Conservation (phyloP, 345 rosid genomes). For the Angophora floribunda region DNA sequence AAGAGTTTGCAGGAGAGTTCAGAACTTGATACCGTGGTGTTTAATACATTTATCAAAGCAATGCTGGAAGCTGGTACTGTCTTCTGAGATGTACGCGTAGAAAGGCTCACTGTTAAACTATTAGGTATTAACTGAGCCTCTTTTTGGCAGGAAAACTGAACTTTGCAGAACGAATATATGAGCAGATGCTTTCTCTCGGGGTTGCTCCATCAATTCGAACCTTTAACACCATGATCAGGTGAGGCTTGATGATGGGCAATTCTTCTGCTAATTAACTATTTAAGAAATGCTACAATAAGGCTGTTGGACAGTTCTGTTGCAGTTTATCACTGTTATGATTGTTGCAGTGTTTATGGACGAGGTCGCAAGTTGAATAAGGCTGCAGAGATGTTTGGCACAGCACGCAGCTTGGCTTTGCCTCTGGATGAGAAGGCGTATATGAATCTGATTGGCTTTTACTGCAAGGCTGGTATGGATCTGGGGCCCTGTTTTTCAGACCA, state of each 20-base stretch:
- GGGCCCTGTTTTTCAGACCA: background rate
- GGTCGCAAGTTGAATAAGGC: constrained; percentile 57
- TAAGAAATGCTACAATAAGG: background rate
- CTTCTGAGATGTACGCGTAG: background rate
- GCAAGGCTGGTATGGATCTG: constrained; percentile 57
- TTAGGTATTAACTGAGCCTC: background rate
- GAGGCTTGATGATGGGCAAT: background rate
- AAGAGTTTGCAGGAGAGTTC: constrained; percentile 24
- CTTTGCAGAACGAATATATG: constrained; percentile 51
- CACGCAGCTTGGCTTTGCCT: constrained; percentile 29
- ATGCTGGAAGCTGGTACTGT: constrained; percentile 73
- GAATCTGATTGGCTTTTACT: constrained; percentile 58
- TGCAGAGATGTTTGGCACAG: constrained; percentile 41
- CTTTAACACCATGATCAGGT: constrained; percentile 73
- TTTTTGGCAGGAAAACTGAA: constrained; percentile 44
- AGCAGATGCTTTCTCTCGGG: constrained; percentile 46
- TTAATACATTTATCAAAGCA: constrained; percentile 80
- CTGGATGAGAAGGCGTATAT: constrained; percentile 76
- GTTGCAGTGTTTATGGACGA: constrained; percentile 69
- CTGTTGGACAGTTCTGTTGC: background rate
- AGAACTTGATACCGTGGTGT: constrained; percentile 72
- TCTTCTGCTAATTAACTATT: background rate
- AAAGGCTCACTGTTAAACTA: background rate
- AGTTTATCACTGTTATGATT: background rate
- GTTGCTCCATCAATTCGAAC: constrained; percentile 67